These are phyloP conservation scores for Eucalyptus camaldulensis DNA, from an alignment of 345 rosid genomes.

Conservation along the genomic window DNA sequence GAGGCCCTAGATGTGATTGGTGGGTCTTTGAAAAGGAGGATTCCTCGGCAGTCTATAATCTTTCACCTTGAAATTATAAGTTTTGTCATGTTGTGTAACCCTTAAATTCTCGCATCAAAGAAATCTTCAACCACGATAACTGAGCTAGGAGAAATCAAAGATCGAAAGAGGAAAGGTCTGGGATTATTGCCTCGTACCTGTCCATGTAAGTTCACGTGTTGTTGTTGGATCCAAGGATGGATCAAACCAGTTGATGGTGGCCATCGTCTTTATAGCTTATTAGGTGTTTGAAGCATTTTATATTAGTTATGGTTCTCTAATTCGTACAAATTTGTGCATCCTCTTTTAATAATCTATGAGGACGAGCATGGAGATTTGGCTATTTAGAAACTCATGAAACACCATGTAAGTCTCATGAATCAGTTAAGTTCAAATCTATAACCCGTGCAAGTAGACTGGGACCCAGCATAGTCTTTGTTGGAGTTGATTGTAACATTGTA, in stretches of 20 bases:
- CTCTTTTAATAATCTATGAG: not conserved
- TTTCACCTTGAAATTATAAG: not conserved
- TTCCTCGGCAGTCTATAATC: not conserved
- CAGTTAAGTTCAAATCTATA: not conserved
- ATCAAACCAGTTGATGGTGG: not conserved
- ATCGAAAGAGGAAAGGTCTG: not conserved
- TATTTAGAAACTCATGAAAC: not conserved
- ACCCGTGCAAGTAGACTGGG: accelerated
- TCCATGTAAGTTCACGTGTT: not conserved
- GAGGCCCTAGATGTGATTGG: not conserved
- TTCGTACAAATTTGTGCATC: not conserved
- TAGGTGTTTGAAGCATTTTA: not conserved
- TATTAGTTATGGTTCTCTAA: not conserved
- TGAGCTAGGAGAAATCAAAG: not conserved
- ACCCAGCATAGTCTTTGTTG: not conserved
- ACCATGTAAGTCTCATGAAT: not conserved
- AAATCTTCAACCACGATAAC: not conserved
- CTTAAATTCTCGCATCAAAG: not conserved
- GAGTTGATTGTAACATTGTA: not conserved
- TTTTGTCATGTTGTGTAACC: not conserved
- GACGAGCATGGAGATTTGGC: not conserved
- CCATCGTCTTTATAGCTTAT: not conserved
- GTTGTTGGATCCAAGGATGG: not conserved
- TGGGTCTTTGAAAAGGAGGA: not conserved
- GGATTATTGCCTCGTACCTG: not conserved